Base-by-base conservation (phyloP, 202 grass and related monocot species). In the Dendrocalamus latiflorus region DNA sequence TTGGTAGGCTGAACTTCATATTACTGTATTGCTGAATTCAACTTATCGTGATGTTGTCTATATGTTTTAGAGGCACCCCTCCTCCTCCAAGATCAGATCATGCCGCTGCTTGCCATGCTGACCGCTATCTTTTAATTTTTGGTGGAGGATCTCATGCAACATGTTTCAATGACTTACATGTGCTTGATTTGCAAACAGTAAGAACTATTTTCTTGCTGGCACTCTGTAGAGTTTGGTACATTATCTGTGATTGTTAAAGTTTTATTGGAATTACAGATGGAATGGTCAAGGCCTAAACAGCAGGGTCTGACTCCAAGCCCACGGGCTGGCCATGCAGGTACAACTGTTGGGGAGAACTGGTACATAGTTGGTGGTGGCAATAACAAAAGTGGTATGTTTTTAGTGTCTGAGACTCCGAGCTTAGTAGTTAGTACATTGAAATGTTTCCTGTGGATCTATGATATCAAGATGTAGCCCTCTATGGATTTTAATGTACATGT, bases 1-100 rank as follows among this genome's bases (percentile, higher is more conserved):
- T 62, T 15, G 33, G 64, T 15, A 60, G 22, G 24, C 2, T 42
- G 28, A 65, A 65, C 2, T 16, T 82, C 73, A 34, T 75, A 15
- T 76, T 71, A 34, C 54, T 54, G 1, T 57, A 65, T 80, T 33
- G 65, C 55, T 42, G 16, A 28, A 83, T 68, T 82, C 20, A 91
- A 44, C 73, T 60, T 37, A 83, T 81, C 2, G 5, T 65, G n/a
- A 59, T 86, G n/a, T 74, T 74, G 44, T 18, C 22, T 17, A 81
- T 77, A 26, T 90, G 65, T 88, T 89, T 82, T 87, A 99, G 97
- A 89, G 97, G 97, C 55, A 91, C 84, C 43, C 91, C 91, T 89
- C 97, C 97, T 74, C 84, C 97, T 78, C 97, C 97, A 88, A 92
- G 97, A 83, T 97, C 97, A 82, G 93, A 92, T 75, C 97, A 99